A percentile compares a stretch with the other conserved stretches of the same genome.
phyloP scores from a whole-genome alignment of 169 alveolate species.

The Plasmodium vivax region DNA sequence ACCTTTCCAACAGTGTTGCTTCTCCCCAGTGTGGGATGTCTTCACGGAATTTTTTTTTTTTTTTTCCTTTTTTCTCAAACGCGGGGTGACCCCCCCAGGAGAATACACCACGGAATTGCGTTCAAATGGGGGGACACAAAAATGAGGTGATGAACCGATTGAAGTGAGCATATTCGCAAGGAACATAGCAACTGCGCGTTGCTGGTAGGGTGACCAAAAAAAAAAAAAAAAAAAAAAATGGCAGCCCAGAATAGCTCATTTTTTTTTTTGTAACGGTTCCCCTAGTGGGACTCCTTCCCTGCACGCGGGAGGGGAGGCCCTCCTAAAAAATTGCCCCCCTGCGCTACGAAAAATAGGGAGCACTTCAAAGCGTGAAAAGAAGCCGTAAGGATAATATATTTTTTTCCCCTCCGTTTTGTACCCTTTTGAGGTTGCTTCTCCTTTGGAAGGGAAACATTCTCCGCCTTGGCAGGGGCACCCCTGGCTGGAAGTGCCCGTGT shows the following conservation, averaged over 20 bases:
- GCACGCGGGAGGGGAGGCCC: background rate
- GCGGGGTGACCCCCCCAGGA: background rate
- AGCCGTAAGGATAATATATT: background rate
- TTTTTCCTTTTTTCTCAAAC: background rate
- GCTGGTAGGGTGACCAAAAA: background rate
- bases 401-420: background rate
- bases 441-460: background rate
- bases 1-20: background rate
- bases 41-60: background rate
- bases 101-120: no score
- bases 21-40: background rate
- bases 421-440: background rate
- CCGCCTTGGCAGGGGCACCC: background rate
- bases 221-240: background rate
- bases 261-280: background rate
- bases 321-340: background rate
- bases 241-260: background rate
- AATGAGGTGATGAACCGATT: background rate
- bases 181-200: background rate
- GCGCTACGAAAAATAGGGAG: background rate
- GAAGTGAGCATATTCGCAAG: background rate
- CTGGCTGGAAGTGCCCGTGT: background rate
- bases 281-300: background rate
- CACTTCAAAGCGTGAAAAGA: background rate
- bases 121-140: background rate